Percentiles rank a stretch among this genome's conserved stretches.
These are phyloP conservation scores for Fusarium torulosum DNA, from an alignment of 2,329 filamentous ascomycete genomes.

Conservation along the genomic window DNA sequence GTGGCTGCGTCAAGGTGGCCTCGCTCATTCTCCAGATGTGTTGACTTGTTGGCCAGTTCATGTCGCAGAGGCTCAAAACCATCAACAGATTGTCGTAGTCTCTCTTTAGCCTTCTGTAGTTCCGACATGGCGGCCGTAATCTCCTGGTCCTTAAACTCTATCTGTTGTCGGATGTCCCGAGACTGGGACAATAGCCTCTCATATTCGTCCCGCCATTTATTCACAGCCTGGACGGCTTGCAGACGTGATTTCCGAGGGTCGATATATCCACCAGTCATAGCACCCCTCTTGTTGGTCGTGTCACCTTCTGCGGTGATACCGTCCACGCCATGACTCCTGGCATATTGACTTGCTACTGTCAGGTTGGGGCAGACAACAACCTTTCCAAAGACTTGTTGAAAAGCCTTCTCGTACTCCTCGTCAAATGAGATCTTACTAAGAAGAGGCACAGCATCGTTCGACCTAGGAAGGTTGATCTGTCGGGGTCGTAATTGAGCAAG, in stretches of 20 bases:
- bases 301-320: constrained; percentile 96
- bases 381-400: constrained; percentile 95
- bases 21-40: constrained; percentile 78
- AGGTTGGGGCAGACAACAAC: constrained; percentile 94
- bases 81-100: constrained; percentile 80
- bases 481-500: constrained; percentile 82
- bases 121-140: constrained; percentile 89
- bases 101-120: constrained; percentile 84
- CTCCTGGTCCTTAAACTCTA: constrained; percentile 86
- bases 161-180: constrained; percentile 73
- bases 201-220: constrained; percentile 79
- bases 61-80: constrained; percentile 84
- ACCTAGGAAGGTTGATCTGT: constrained; percentile 81
- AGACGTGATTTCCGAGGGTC: constrained; percentile 88
- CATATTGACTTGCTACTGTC: constrained; percentile 88
- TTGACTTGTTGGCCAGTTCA: constrained; percentile 81
- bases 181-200: constrained; percentile 75
- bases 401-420: constrained; percentile 81
- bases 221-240: constrained; percentile 82
- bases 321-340: constrained; percentile 89
- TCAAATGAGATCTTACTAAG: constrained; percentile 88
- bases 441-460: constrained; percentile 88
- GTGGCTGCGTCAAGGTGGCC: constrained; percentile 79
- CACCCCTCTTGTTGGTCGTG: constrained; percentile 93
- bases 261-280: constrained; percentile 93